phyloP scores from a whole-genome alignment of 768 basidiomycete genomes.

The Serendipita indica region DNA sequence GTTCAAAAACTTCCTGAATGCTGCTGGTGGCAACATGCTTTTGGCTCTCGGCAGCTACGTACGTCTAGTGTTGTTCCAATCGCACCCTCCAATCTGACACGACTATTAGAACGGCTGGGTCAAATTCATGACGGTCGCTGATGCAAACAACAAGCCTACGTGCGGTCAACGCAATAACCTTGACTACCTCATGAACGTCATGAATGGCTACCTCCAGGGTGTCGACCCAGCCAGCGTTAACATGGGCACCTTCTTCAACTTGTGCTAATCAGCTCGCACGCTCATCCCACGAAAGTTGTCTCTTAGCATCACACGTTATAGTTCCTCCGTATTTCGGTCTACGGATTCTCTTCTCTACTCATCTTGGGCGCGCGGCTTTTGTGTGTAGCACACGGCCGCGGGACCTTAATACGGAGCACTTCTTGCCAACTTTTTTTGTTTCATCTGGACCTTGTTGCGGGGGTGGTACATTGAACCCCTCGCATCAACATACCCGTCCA shows the following conservation, averaged over 20 bases:
- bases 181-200: constrained; percentile 20
- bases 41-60: constrained; percentile 51
- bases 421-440: background rate
- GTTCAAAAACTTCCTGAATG: constrained; percentile 36
- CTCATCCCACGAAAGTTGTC: background rate
- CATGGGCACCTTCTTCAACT: constrained; percentile 8
- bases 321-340: background rate
- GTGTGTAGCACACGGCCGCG: background rate
- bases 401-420: constrained; percentile 1
- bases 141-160: constrained; percentile 17
- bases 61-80: no score
- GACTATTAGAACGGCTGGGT: no score
- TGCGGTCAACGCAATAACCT: constrained; percentile 23
- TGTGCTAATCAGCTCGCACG: background rate
- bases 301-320: background rate
- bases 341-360: background rate
- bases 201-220: constrained; percentile 12
- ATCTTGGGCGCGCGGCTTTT: background rate
- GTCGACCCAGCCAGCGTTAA: background rate
- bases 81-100: no score
- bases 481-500: no score
- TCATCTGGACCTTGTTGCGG: background rate
- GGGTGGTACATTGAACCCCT: no score
- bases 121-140: constrained; percentile 16
- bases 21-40: constrained; percentile 39